These are phyloP conservation scores for Heritiera littoralis DNA, from an alignment of 345 rosid genomes.

Conservation along the genomic window DNA sequence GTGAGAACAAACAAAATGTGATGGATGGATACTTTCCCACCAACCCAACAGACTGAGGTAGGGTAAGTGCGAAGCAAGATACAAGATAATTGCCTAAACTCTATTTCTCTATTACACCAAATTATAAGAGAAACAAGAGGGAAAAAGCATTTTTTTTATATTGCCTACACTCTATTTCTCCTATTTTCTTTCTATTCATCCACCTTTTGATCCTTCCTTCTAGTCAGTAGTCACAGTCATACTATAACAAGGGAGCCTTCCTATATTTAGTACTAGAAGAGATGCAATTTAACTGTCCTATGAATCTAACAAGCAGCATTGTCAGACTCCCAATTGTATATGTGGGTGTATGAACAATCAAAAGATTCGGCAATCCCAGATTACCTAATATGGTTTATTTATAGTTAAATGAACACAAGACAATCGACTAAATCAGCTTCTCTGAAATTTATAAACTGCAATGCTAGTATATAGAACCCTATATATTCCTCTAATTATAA, in stretches of 20 bases:
- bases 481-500: neutral
- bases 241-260: neutral
- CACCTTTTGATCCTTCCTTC: neutral
- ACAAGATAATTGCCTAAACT: neutral
- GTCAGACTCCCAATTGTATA: neutral
- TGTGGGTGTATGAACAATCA: neutral
- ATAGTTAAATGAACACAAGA: neutral
- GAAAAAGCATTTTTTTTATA: neutral
- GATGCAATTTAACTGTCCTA: neutral
- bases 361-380: neutral
- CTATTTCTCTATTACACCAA: neutral
- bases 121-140: neutral
- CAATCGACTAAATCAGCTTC: neutral
- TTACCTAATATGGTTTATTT: neutral
- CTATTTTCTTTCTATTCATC: neutral
- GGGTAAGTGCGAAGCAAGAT: neutral
- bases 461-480: neutral
- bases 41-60: neutral
- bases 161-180: neutral
- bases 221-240: neutral
- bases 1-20: conserved; percentile 2
- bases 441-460: neutral
- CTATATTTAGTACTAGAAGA: neutral
- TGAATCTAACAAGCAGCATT: neutral
- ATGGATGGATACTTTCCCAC: neutral